Evolutionary conservation across 306 rosid genomes (phyloP), one percentile per base, ranked within the genome.

Genomic region (Lathyrus tuberosus): DNA sequence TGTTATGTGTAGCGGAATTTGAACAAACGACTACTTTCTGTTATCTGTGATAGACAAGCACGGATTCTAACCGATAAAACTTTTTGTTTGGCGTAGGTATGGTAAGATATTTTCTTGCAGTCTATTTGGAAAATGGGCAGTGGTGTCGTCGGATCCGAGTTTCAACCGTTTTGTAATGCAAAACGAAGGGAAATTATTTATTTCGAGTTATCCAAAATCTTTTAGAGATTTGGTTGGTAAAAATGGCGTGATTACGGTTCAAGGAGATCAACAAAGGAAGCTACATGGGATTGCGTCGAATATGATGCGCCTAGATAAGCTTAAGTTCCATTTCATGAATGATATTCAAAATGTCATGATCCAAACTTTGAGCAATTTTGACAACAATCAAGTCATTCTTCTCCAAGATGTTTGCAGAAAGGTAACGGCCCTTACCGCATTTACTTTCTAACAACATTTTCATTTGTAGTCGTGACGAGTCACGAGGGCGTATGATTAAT

Each of bases 321-420:
- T 88, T 14, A 86, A 83, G 67, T 84, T 82, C 18, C 88, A 79
- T 67, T 81, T 93, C 77, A 41, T 88, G 84, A 78, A 85, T n/a
- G 86, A 87, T 38, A 83, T 88, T 65, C 98, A 93, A 54, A 81
- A 63, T 59, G 93, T 93, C 61, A 86, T 90, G 83, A 58, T 77
- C 72, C 89, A 82, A 43, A 84, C 96, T 47, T 67, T 93, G 58
- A n/a, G 67, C 77, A 84, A 49, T 63, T 85, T 88, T 72, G 38
- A 79, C 12, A 54, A 83, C 78, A 69, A 88, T 40, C 90, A 93
- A 83, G 82, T 76, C 53, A 76, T 93, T 75, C 83, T 22, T 78
- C 89, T 90, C 8, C 98, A 93, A 56, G 90, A 93, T 83, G 87
- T 87, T 72, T 93, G 98, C 47, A 86, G 98, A 76, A 93, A 93